Evolutionary conservation across 2,329 filamentous ascomycete species (phyloP).

Genomic region (Aschersonia sp.): DNA sequence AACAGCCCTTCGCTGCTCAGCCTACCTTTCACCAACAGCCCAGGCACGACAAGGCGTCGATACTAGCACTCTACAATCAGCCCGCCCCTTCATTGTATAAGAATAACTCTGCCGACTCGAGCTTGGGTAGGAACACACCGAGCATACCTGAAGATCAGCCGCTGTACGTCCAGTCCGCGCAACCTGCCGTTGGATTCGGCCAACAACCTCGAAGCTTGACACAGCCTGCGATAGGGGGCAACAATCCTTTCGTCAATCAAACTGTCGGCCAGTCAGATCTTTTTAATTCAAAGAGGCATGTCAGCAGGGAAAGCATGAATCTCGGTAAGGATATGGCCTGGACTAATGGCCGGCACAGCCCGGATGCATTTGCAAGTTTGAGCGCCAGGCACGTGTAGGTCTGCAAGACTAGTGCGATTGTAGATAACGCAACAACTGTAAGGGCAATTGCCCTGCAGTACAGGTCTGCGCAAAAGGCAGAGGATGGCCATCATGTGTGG

Average conservation of each 20-base stretch:
- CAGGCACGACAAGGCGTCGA: constrained; percentile 55
- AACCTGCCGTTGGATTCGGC: constrained; percentile 11
- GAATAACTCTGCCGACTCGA: constrained; percentile 14
- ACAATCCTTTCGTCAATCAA: constrained; percentile 42
- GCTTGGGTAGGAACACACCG: constrained; percentile 12
- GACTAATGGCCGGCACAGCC: constrained; percentile 60
- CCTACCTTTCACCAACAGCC: constrained; percentile 26
- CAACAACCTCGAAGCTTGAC: constrained; percentile 15
- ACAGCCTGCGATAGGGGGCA: constrained; percentile 25
- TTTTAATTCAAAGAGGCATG: constrained; percentile 17
- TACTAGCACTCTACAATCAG: constrained; percentile 60
- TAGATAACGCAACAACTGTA: no score
- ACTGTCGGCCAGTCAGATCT: constrained; percentile 24
- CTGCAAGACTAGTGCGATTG: no score
- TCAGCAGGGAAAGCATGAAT: constrained; percentile 57
- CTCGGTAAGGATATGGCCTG: constrained; percentile 49
- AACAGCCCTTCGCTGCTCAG: constrained; percentile 12
- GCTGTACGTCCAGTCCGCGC: constrained; percentile 11
- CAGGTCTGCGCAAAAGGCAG: no score
- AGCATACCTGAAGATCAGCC: constrained; percentile 15
- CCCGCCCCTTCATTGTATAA: constrained; percentile 33
- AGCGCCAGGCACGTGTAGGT: constrained; percentile 41
- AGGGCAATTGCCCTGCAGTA: no score
- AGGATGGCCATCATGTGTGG: no score
- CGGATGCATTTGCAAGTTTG: constrained; percentile 65